phyloP scores from a whole-genome alignment of 1,284 basidiomycete species.

The Tylopilus sp. region DNA sequence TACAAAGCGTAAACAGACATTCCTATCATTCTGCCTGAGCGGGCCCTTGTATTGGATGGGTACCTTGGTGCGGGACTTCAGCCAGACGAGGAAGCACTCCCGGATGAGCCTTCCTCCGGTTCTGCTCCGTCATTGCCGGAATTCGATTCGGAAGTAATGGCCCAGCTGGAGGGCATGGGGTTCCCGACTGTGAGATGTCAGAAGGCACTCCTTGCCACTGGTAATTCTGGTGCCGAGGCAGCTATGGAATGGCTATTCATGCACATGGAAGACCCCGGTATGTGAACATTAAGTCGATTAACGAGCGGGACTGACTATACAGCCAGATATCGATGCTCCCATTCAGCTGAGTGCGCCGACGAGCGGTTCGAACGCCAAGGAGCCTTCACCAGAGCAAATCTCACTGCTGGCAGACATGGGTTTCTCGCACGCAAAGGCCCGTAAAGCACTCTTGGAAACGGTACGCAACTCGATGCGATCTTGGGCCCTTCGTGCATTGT shows the following conservation, averaged over 20 bases:
- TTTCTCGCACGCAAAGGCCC: conserved; percentile 86
- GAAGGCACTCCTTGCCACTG: conserved; percentile 92
- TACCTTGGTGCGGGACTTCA: conserved; percentile 84
- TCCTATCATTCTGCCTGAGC: conserved; percentile 79
- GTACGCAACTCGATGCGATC: conserved; percentile 38
- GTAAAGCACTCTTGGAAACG: conserved; percentile 91
- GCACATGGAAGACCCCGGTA: conserved; percentile 96
- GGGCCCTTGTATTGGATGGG: conserved; percentile 75
- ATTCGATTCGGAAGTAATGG: conserved; percentile 82
- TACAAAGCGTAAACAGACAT: conserved; percentile 70
- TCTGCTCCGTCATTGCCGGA: conserved; percentile 57
- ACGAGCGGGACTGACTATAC: conserved; percentile 5
- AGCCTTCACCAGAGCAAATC: conserved; percentile 78
- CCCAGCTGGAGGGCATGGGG: conserved; percentile 87
- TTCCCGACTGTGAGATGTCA: conserved; percentile 88
- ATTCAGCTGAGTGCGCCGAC: conserved; percentile 55
- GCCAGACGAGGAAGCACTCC: conserved; percentile 78
- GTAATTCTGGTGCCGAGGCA: conserved; percentile 80
- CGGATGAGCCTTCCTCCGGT: conserved; percentile 54
- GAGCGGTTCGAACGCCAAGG: conserved; percentile 48
- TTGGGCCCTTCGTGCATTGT: not conserved
- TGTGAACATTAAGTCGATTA: conserved; percentile 14
- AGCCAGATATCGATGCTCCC: conserved; percentile 87
- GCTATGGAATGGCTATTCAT: conserved; percentile 98
- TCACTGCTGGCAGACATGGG: conserved; percentile 92